Evolutionary conservation across 345 rosid genomes (phyloP), one percentile per base, ranked within the genome.

Genomic region (Turnera subulata): DNA sequence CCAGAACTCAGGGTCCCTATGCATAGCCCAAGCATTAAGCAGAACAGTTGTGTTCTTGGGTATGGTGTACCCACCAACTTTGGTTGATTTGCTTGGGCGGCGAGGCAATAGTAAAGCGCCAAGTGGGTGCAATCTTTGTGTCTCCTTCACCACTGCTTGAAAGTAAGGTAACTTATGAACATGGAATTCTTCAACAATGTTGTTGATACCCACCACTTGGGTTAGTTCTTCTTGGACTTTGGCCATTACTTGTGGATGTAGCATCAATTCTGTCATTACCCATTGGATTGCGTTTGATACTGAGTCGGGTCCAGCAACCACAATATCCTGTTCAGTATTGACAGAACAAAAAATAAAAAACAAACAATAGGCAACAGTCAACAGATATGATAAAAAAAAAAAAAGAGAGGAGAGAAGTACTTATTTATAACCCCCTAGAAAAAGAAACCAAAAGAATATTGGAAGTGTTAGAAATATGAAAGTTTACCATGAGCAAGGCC

Each of bases 1-100:
- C 88, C 84, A 82, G 7, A 58, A 11, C 20, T 55, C 11, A 21
- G 84, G 79, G 62, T 82, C 82, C 60, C 77, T 82, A 16, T 79
- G 84, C 23, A 82, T 79, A 5, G 77, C 71, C 68, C 73, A 72
- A 21, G 50, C 71, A 12, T 82, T 82, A 22, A 80, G 25, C 60
- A 72, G 77, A 11, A 77, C 58, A 53, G 32, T 77, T 1, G 77
- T 25, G 47, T 70, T 72, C 42, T 75, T 71, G 13, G 79, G 88
- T 3, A 75, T 64, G 3, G 70, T 68, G 74, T 77, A 77, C 0
- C 84, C 82, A 0, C 80, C 80, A 12, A 82, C 65, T 5, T 63
- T 54, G n/a, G 68, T 53, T 0, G 75, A 25, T 15, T 63, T 56
- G 13, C 71, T 67, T 11, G 80, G 70, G 23, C 55, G 3, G 23